Evolutionary conservation across 371 early-diverging fungal genomes (phyloP), one percentile per base, ranked within the genome.

Genomic region (Basidiobolus meristosporus): DNA sequence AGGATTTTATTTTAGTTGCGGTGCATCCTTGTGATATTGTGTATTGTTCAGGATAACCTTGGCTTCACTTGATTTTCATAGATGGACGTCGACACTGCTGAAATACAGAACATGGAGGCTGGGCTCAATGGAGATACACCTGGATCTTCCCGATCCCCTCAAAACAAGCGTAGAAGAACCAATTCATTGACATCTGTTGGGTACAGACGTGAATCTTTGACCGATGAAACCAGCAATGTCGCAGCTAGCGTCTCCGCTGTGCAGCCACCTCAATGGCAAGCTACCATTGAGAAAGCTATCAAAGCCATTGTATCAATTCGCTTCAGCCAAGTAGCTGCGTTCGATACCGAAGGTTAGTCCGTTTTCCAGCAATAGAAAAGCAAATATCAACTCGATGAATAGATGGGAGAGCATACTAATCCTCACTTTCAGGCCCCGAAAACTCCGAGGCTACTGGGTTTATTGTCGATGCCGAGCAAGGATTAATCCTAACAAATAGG

Each of bases 401-500:
- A 3, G 31, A 34, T 34, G 12, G 16, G n/a, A 34, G 14, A 18
- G 34, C 2, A 21, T 26, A 2, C 10, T 43, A 19, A 33, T 17
- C 12, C 16, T 26, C 18, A 3, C 19, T 47, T 17, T 33, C 28
- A 59, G 60, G 52, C 31, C 49, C 56, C 18, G 52, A 53, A 29
- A 53, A 53, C 0, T 53, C 56, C 32, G 60, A 59, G 39, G 91
- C 92, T 1, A 77, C 93, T 7, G 96, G 96, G 7, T 92, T 92
- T 52, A 78, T 95, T 14, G 91, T 95, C 0, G 93, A 95, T 48
- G 82, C 79, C 4, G 46, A 70, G 42, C 63, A 63, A 1, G 96
- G 90, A 7, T 66, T 90, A 31, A 86, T 91, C 36, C 66, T 91
- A 26, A 82, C 93, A 9, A 92, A 92, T 56, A 63, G 57, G 57